A percentile compares a stretch with the other conserved stretches of the same genome.
phyloP scores from a whole-genome alignment of 257 asterid genomes.

The Solanum virginianum region DNA sequence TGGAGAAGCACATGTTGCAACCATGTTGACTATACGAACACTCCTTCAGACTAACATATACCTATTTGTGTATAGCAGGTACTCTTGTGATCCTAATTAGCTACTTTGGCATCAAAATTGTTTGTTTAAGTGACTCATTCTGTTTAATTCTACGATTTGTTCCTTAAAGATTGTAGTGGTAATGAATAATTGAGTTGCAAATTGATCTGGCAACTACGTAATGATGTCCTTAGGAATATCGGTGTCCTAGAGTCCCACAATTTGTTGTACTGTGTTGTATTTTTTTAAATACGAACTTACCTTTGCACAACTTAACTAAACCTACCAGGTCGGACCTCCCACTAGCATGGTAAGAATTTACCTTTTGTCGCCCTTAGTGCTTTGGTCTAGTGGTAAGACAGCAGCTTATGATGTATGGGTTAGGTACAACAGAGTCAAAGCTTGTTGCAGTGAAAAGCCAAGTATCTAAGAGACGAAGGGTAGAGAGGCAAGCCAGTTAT shows the following conservation, averaged over 20 bases:
- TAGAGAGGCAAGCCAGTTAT: neutral
- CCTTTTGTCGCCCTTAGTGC: neutral
- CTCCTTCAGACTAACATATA: neutral
- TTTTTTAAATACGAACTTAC: neutral
- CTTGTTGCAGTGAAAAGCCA: neutral
- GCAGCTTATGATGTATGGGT: neutral
- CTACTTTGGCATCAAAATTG: neutral
- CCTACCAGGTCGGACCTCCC: neutral
- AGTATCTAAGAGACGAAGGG: neutral
- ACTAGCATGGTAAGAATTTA: neutral
- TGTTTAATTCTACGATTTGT: neutral
- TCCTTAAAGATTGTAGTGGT: neutral
- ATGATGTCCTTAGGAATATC: neutral
- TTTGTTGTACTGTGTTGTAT: neutral
- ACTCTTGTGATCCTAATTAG: neutral
- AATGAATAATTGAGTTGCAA: neutral
- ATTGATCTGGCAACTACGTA: neutral
- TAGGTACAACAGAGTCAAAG: neutral
- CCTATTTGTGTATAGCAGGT: neutral
- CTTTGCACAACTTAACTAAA: neutral
- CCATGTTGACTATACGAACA: too few relatives aligned
- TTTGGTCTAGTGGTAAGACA: neutral
- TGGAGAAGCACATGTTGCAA: too few relatives aligned
- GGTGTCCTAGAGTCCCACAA: neutral
- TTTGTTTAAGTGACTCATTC: neutral